Percentiles rank a stretch among this genome's conserved stretches.
These are phyloP conservation scores for Hortaea sp. DNA, from an alignment of 2,329 filamentous ascomycete genomes.

Conservation along the genomic window DNA sequence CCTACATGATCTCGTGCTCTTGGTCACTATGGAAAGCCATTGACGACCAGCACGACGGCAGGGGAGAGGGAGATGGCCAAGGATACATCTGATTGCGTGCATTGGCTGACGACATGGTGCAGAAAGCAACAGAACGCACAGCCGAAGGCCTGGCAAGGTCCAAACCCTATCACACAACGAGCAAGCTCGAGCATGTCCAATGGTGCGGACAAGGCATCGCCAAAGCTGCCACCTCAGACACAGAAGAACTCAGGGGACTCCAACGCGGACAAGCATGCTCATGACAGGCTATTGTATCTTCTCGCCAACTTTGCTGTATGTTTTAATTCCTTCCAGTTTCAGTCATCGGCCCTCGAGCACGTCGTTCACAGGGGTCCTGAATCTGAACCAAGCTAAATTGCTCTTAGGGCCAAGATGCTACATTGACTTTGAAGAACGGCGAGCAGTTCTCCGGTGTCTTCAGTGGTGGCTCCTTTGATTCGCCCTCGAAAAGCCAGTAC, in stretches of 20 bases:
- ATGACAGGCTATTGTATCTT: slow-evolving; percentile 51
- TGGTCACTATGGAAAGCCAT: too few species aligned
- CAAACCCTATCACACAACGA: slow-evolving; percentile 52
- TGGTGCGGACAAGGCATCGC: slow-evolving; percentile 35
- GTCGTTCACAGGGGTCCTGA: slow-evolving; percentile 34
- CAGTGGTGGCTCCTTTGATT: slow-evolving; percentile 44
- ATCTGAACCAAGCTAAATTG: neutral
- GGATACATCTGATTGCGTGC: too few species aligned
- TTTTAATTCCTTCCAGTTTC: slow-evolving; percentile 38
- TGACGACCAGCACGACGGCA: too few species aligned
- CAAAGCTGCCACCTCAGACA: slow-evolving; percentile 11
- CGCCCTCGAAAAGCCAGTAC: slow-evolving; percentile 41
- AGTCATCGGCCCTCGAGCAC: slow-evolving; percentile 51
- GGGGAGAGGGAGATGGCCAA: too few species aligned
- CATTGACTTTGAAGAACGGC: slow-evolving; percentile 49
- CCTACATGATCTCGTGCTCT: too few species aligned
- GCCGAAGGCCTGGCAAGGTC: slow-evolving; percentile 52
- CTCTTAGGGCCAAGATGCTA: slow-evolving; percentile 44
- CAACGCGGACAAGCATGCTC: slow-evolving; percentile 46
- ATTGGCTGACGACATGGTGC: slow-evolving; percentile 14
- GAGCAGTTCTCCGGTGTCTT: slow-evolving; percentile 54
- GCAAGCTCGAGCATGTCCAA: slow-evolving; percentile 42
- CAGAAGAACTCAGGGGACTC: slow-evolving; percentile 34
- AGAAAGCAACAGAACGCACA: slow-evolving; percentile 38
- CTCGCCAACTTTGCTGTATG: slow-evolving; percentile 40